Conservation (phyloP, 305 asterid genomes). For the Solanum hybrid region DNA sequence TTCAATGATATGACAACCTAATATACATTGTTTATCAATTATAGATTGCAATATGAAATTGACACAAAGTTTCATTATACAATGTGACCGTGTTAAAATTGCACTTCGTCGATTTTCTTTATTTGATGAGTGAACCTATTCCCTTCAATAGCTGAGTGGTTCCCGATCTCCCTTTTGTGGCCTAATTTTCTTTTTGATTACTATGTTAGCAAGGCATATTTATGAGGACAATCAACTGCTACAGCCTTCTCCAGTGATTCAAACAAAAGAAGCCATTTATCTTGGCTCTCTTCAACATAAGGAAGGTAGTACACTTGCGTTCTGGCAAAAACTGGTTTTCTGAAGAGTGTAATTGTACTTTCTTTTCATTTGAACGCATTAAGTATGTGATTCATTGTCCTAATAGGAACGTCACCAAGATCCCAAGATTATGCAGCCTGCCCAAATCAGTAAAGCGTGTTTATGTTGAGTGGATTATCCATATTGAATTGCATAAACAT, state of each 20-base stretch:
- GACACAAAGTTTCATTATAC: background rate
- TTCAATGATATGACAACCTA: background rate
- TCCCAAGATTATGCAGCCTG: slow-evolving; percentile 29
- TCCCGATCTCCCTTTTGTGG: slow-evolving; percentile 2
- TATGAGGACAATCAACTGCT: slow-evolving; percentile 32
- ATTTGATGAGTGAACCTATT: background rate
- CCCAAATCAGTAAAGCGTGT: slow-evolving; percentile 49
- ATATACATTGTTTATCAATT: background rate
- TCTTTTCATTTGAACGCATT: slow-evolving; percentile 7
- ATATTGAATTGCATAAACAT: background rate
- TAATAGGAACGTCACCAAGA: slow-evolving; percentile 42
- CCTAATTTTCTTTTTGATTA: slow-evolving; percentile 13
- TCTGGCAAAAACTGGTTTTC: slow-evolving; percentile 5
- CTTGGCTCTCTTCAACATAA: slow-evolving; percentile 25
- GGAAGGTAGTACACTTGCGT: slow-evolving; percentile 26
- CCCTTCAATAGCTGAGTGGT: too few species aligned
- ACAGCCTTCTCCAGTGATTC: slow-evolving; percentile 26
- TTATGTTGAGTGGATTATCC: background rate
- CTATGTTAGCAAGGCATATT: slow-evolving; percentile 27
- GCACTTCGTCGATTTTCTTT: background rate
- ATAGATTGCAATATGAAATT: background rate
- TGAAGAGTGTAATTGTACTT: slow-evolving; percentile 5
- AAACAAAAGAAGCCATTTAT: slow-evolving; percentile 18
- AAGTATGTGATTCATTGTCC: slow-evolving; percentile 14
- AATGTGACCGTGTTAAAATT: background rate